Percentiles rank a stretch among this genome's conserved stretches.
These are phyloP conservation scores for Platanthera guangdongensis DNA, from an alignment of 106 monocot species.

Conservation along the genomic window DNA sequence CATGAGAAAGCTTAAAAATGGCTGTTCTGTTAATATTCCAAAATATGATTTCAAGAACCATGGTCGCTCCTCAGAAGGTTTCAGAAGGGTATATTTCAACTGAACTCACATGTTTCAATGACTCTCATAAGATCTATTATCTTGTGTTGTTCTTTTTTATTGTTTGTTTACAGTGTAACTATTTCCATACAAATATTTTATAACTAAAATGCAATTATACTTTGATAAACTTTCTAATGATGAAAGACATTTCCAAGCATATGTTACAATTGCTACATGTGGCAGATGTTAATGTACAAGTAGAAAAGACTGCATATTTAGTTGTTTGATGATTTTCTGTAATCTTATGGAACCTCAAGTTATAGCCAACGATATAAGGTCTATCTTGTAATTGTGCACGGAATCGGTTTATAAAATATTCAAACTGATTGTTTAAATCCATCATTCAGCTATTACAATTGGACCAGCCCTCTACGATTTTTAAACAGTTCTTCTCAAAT, in stretches of 20 bases:
- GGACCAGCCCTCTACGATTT: no score
- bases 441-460: no score
- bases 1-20: constrained; percentile 62
- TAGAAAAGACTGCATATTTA: neutral
- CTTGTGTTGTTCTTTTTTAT: neutral
- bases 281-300: neutral
- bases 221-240: neutral
- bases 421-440: neutral
- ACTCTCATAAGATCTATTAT: neutral
- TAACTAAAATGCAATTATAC: neutral
- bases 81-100: constrained; percentile 40
- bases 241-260: neutral
- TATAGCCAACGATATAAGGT: neutral
- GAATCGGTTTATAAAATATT: neutral
- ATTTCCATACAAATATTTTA: neutral
- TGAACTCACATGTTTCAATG: no score
- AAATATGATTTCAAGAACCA: constrained; percentile 89
- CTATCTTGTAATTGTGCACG: neutral
- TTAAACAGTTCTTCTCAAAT: no score
- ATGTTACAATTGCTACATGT: neutral
- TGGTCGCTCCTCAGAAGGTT: constrained; percentile 50
- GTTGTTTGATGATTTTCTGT: neutral
- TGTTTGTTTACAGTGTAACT: neutral
- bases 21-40: constrained; percentile 65
- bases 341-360: neutral